phyloP scores from a whole-genome alignment of 352 stramenopile genomes.

The Phytopythium helicoides region DNA sequence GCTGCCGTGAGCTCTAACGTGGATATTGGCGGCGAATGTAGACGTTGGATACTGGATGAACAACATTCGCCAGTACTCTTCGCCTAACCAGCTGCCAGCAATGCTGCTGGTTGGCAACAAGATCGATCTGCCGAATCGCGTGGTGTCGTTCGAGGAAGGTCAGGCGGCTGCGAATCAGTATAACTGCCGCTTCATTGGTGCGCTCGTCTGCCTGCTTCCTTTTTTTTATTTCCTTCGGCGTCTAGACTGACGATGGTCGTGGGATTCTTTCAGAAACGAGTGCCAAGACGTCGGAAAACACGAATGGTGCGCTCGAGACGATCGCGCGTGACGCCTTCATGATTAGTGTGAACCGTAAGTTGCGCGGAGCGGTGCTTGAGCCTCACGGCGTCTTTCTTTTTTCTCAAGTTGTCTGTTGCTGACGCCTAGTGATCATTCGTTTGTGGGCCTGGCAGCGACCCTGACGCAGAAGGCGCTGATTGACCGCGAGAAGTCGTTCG shows the following conservation, averaged over 20 bases:
- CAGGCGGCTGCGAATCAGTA: constrained; percentile 80
- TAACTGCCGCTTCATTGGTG: constrained; percentile 86
- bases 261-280: constrained; percentile 67
- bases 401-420: constrained; percentile 10
- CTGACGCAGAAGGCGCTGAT: constrained; percentile 79
- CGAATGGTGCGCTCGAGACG: constrained; percentile 80
- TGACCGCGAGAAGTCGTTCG: constrained; percentile 75
- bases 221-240: background rate
- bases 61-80: constrained; percentile 91
- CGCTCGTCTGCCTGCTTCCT: background rate
- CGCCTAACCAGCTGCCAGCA: constrained; percentile 61
- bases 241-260: constrained; percentile 10
- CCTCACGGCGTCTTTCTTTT: constrained; percentile 3
- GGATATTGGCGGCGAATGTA: constrained; percentile 26
- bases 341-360: constrained; percentile 86
- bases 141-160: constrained; percentile 76
- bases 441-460: constrained; percentile 29
- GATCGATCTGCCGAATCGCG: constrained; percentile 87
- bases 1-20: constrained; percentile 3
- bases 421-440: constrained; percentile 3
- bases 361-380: background rate
- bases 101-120: constrained; percentile 93
- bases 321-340: constrained; percentile 84
- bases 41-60: constrained; percentile 96
- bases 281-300: constrained; percentile 88